These are phyloP conservation scores for Xylaria polymorpha DNA, from an alignment of 2,329 filamentous ascomycete species.

Conservation along the genomic window DNA sequence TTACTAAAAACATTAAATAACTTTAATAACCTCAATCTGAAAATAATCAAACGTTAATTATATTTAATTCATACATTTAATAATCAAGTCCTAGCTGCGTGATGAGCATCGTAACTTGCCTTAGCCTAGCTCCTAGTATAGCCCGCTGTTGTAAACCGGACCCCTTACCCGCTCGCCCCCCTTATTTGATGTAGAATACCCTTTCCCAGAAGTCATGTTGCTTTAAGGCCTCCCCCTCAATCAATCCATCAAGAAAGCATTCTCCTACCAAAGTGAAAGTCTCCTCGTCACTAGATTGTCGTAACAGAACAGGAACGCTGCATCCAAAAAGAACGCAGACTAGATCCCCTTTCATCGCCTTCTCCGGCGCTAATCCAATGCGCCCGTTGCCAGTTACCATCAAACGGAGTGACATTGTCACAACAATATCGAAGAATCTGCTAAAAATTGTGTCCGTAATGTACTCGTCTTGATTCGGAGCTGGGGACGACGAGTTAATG, in stretches of 20 bases:
- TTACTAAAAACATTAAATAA: too few species aligned
- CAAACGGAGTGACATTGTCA: conserved; percentile 11
- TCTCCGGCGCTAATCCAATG: conserved; percentile 8
- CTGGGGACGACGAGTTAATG: not conserved
- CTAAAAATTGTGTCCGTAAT: conserved; percentile 2
- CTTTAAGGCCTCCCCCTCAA: conserved; percentile 1
- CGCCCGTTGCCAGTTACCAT: conserved; percentile 1
- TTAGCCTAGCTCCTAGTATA: too few species aligned
- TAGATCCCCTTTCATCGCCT: conserved; percentile 13
- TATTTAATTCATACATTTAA: too few species aligned
- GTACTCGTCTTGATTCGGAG: conserved; percentile 15
- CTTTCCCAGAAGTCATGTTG: not conserved
- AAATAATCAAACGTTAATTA: too few species aligned
- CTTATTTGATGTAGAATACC: not conserved
- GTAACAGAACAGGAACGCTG: conserved; percentile 13
- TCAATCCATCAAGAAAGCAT: conserved; percentile 11
- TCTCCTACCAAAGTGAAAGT: conserved; percentile 13
- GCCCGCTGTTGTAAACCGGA: too few species aligned
- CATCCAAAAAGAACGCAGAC: conserved; percentile 4
- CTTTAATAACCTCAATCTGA: too few species aligned
- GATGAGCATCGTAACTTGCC: too few species aligned
- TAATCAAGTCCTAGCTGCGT: too few species aligned
- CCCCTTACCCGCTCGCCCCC: too few species aligned
- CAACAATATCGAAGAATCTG: conserved; percentile 9
- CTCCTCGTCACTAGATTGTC: not conserved